Base-by-base conservation (phyloP, 768 basidiomycete genomes). In the Naganishia vaughanmartiniae region DNA sequence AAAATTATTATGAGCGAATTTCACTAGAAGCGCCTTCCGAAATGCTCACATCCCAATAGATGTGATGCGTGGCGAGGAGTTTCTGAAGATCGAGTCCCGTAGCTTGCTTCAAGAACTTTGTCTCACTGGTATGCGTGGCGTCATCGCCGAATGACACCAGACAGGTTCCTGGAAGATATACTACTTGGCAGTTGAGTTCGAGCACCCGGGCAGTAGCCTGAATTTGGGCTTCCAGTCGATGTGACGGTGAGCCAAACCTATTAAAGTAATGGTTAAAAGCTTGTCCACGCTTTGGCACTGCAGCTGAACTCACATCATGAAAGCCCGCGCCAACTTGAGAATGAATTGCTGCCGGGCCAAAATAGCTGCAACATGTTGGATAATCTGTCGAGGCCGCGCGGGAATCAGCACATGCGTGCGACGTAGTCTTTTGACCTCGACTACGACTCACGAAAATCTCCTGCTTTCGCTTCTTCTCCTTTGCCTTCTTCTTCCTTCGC, bases 141-240 rank as follows among this genome's bases (percentile, higher is more conserved):
- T 83, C 83, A 80, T 94, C 92, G 74, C 90, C 89, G 76, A 94
- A 93, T 54, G 89, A 88, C 77, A 93, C 85, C 39, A 93, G 84
- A 82, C 91, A 87, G 67, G 89, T 85, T 71, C 81, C 81, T 2
- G 83, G 83, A 19, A 84, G 76, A 81, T 93, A 90, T 48, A 95
- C 89, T 78, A 93, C 94, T 78, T 94, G 91, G 54, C 92, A 91
- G 79, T 92, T 88, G 67, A 96, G 87, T 76, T 93, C 92, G 21
- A 97, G 87, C 65, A 93, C 92, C 19, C 88, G 86, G 0, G 93
- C 91, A 10, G 91, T 91, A 12, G 93, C 90, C 36, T 89, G 85
- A 46, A 97, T 87, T 79, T 96, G 93, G 2, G 92, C 89, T 81
- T 95, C 93, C 71, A 97, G 90, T 36, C 94, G 88, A 82, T 97